A percentile compares a stretch with the other conserved stretches of the same genome.
These are phyloP conservation scores for Fistulinella prunicolor DNA, from an alignment of 768 basidiomycete species.

Conservation along the genomic window DNA sequence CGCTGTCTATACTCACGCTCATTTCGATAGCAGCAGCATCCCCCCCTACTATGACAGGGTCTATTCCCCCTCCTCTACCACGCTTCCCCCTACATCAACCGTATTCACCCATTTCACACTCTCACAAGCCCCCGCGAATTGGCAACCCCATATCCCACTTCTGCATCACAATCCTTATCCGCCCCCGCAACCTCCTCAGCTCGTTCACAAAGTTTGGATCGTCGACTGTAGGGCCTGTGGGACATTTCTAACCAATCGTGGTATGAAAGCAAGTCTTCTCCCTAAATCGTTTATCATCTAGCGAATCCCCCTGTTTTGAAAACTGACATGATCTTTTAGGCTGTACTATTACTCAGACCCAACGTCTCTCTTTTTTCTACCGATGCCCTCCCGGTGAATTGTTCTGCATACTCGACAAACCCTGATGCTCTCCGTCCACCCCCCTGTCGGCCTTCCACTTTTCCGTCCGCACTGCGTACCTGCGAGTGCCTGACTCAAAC, in stretches of 20 bases:
- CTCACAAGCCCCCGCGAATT: conserved; percentile 18
- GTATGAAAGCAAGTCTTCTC: conserved; percentile 64
- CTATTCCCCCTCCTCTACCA: conserved; percentile 8
- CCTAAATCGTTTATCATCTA: background rate
- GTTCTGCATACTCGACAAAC: conserved; percentile 59
- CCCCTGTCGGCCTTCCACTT: conserved; percentile 36
- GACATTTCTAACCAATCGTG: conserved; percentile 76
- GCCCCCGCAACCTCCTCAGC: conserved; percentile 36
- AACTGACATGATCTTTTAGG: conserved; percentile 41
- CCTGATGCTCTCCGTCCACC: conserved; percentile 41
- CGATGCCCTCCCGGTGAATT: conserved; percentile 75
- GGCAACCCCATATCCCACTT: conserved; percentile 35
- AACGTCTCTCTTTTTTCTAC: conserved; percentile 81
- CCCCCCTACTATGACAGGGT: conserved; percentile 17
- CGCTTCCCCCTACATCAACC: conserved; percentile 17
- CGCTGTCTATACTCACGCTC: conserved; percentile 19
- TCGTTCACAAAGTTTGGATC: conserved; percentile 76
- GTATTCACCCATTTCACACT: conserved; percentile 29
- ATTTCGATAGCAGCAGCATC: conserved; percentile 19
- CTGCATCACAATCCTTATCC: conserved; percentile 43
- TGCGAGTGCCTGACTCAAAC: conserved; percentile 86
- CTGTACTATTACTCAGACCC: conserved; percentile 78
- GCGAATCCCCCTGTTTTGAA: background rate
- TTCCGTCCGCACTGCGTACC: conserved; percentile 45
- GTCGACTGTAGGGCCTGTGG: conserved; percentile 73